Percentiles rank a stretch among this genome's conserved stretches.
phyloP scores from a whole-genome alignment of 441 rosid species.

The Bocquillonia castaneifolia region DNA sequence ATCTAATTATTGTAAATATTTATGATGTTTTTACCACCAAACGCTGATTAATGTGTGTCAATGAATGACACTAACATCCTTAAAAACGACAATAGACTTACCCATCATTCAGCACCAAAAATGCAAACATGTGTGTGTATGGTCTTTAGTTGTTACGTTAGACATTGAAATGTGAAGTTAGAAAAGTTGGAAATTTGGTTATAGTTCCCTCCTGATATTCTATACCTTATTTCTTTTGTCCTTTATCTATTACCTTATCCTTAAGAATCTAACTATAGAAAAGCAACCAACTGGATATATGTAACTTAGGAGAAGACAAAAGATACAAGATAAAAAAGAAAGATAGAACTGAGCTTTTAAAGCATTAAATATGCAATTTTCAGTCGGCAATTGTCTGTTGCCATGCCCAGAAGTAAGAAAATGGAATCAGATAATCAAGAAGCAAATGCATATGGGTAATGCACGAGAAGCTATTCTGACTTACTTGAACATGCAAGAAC shows the following conservation, averaged over 20 bases:
- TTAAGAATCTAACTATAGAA: neutral
- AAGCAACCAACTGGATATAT: neutral
- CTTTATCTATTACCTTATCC: conserved; percentile 14
- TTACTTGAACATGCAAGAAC: conserved; percentile 20
- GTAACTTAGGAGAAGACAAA: neutral
- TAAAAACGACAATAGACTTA: too few species aligned
- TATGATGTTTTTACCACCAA: too few species aligned
- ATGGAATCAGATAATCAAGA: conserved; percentile 33
- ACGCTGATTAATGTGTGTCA: too few species aligned
- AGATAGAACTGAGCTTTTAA: neutral
- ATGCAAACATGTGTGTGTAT: too few species aligned
- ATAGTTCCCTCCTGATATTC: neutral
- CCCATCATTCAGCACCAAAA: too few species aligned
- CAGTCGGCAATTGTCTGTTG: conserved; percentile 3
- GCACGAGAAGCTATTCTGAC: conserved; percentile 16
- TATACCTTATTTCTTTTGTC: neutral
- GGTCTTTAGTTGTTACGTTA: neutral
- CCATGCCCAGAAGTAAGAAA: conserved; percentile 7
- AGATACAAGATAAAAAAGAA: too few species aligned
- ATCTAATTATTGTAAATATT: too few species aligned
- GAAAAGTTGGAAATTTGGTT: neutral
- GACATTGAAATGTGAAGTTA: conserved; percentile 9
- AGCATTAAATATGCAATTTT: conserved; percentile 18
- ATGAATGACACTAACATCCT: too few species aligned
- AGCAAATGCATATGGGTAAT: conserved; percentile 20